A percentile compares a stretch with the other conserved stretches of the same genome.
phyloP scores from a whole-genome alignment of 345 rosid genomes.

The Hirschfeldia incana region DNA sequence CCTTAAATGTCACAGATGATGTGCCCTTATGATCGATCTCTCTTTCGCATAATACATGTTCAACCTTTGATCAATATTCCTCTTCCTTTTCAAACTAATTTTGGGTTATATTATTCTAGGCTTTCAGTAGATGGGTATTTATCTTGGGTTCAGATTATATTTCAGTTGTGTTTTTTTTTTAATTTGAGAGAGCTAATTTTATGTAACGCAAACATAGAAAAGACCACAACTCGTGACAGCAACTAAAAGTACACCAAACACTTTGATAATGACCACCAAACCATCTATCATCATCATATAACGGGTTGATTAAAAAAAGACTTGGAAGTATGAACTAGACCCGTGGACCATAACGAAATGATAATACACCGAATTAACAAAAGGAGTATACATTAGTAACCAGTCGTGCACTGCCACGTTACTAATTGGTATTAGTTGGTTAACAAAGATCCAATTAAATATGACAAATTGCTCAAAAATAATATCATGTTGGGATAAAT shows the following conservation, averaged over 20 bases:
- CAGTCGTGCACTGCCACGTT: background rate
- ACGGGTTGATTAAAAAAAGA: background rate
- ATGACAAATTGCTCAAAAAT: background rate
- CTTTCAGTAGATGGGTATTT: background rate
- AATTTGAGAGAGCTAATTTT: background rate
- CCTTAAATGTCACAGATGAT: background rate
- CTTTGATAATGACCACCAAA: background rate
- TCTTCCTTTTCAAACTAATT: background rate
- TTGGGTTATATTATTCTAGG: background rate
- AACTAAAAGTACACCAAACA: conserved; percentile 14
- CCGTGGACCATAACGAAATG: background rate
- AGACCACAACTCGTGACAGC: background rate
- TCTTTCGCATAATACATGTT: background rate
- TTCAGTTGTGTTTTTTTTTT: background rate
- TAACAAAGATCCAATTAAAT: background rate
- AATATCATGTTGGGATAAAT: background rate
- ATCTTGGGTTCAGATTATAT: background rate
- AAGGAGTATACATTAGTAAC: background rate
- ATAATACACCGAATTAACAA: background rate
- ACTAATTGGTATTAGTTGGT: background rate
- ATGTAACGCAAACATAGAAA: background rate
- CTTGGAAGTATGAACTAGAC: conserved; percentile 15
- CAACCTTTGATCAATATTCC: background rate
- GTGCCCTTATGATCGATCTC: background rate
- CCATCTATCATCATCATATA: background rate